Evolutionary conservation across 495 filamentous ascomycete genomes (phyloP).

Genomic region (Melanomma pulvis-pyrius): DNA sequence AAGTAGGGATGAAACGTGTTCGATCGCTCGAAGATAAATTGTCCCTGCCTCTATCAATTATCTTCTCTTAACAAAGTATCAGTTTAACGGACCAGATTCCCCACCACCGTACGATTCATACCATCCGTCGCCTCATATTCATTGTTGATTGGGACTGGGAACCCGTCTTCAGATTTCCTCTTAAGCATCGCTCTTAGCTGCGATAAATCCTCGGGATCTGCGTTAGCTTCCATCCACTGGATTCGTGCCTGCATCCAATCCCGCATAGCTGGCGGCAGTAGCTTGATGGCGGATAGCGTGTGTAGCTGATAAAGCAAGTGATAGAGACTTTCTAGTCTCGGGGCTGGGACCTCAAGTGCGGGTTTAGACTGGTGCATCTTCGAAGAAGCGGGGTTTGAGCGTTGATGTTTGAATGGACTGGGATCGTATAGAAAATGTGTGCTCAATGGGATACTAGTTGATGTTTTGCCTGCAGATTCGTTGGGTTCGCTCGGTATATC

Average conservation of each 20-base stretch:
- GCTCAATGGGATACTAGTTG: background rate
- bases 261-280: constrained; percentile 1
- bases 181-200: constrained; percentile 15
- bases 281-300: background rate
- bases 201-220: background rate
- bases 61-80: background rate
- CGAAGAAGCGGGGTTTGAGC: background rate
- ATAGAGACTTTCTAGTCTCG: constrained; percentile 5
- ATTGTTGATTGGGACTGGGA: background rate
- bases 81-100: background rate
- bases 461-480: background rate
- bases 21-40: background rate
- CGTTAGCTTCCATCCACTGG: constrained; percentile 6
- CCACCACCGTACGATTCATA: background rate
- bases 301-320: constrained; percentile 14
- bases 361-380: background rate
- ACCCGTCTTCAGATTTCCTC: background rate
- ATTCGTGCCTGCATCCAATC: constrained; percentile 8
- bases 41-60: too few relatives aligned
- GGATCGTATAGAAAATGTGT: background rate
- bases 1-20: background rate
- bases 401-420: background rate
- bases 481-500: background rate
- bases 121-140: background rate
- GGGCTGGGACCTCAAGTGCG: background rate